These are phyloP conservation scores for Bretschneidera sinensis DNA, from an alignment of 345 rosid species.

Conservation along the genomic window DNA sequence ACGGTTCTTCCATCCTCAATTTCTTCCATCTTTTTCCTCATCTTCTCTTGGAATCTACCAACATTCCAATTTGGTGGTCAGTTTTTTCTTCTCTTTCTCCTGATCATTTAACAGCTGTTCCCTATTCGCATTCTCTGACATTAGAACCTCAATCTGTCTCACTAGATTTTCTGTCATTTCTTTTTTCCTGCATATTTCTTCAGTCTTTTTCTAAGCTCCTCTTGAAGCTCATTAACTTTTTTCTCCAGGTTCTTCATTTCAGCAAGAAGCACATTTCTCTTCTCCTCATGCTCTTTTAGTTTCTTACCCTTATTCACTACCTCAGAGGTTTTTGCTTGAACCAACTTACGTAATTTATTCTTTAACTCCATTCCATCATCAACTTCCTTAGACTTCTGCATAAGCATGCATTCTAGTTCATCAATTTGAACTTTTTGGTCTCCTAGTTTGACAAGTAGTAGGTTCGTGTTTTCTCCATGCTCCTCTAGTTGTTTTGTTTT, in stretches of 20 bases:
- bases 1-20: slow-evolving; percentile 32
- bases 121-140: slow-evolving; percentile 18
- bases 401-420: slow-evolving; percentile 30
- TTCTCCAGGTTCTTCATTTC: slow-evolving; percentile 37
- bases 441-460: slow-evolving; percentile 19
- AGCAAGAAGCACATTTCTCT: slow-evolving; percentile 27
- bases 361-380: slow-evolving; percentile 46
- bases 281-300: slow-evolving; percentile 34
- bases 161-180: slow-evolving; percentile 28
- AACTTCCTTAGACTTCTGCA: slow-evolving; percentile 38
- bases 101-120: slow-evolving; percentile 28
- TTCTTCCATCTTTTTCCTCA: slow-evolving; percentile 33
- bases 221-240: slow-evolving; percentile 35
- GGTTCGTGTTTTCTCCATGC: slow-evolving; percentile 20
- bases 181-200: slow-evolving; percentile 28
- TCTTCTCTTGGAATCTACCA: slow-evolving; percentile 33
- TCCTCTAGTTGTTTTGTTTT: slow-evolving; percentile 31
- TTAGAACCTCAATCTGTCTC: slow-evolving; percentile 30
- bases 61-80: slow-evolving; percentile 26
- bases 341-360: slow-evolving; percentile 29
- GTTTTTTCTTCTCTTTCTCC: slow-evolving; percentile 38
- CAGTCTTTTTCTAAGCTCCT: slow-evolving; percentile 32
- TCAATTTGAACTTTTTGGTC: slow-evolving; percentile 27
- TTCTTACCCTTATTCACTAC: slow-evolving; percentile 23
- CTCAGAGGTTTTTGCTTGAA: slow-evolving; percentile 33